These are phyloP conservation scores for Stagonosporopsis rhizophila DNA, from an alignment of 2,329 filamentous ascomycete species.

Conservation along the genomic window DNA sequence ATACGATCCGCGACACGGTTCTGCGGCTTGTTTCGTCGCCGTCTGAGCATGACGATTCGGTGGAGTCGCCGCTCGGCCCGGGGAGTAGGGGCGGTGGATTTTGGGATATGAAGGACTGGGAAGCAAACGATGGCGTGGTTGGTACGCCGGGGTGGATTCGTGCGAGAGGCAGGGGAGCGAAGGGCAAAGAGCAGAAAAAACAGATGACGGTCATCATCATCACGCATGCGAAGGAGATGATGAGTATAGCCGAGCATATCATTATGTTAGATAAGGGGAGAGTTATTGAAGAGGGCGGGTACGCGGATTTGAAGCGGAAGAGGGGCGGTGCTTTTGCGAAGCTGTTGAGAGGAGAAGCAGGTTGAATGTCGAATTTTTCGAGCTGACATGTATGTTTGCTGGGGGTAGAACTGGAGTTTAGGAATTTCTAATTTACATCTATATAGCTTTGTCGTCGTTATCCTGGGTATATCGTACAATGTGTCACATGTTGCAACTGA, in stretches of 20 bases:
- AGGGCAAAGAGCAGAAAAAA: conserved; percentile 17
- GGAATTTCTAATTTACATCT: not conserved
- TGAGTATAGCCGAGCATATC: conserved; percentile 77
- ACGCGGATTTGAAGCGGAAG: conserved; percentile 61
- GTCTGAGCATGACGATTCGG: not conserved
- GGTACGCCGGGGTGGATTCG: conserved; percentile 2
- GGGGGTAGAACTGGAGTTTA: not conserved
- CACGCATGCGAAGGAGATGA: conserved; percentile 86
- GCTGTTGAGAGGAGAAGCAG: conserved; percentile 50
- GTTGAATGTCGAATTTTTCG: not conserved
- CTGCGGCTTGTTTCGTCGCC: conserved; percentile 54
- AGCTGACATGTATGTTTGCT: not conserved
- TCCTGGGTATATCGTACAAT: conserved; percentile 3
- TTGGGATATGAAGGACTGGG: conserved; percentile 25
- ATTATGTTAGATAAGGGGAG: conserved; percentile 74
- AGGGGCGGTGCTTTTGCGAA: conserved; percentile 38
- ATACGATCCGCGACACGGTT: conserved; percentile 69
- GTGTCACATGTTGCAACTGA: not conserved
- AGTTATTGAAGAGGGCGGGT: conserved; percentile 72
- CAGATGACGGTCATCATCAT: conserved; percentile 77
- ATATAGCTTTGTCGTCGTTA: not conserved
- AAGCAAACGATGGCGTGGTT: conserved; percentile 5
- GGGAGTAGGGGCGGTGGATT: conserved; percentile 15
- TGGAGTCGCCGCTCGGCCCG: not conserved
- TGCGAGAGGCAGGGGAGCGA: conserved; percentile 9